A percentile compares a stretch with the other conserved stretches of the same genome.
phyloP scores from a whole-genome alignment of 805 yeast genomes.

The Yamadazyma laniorum region DNA sequence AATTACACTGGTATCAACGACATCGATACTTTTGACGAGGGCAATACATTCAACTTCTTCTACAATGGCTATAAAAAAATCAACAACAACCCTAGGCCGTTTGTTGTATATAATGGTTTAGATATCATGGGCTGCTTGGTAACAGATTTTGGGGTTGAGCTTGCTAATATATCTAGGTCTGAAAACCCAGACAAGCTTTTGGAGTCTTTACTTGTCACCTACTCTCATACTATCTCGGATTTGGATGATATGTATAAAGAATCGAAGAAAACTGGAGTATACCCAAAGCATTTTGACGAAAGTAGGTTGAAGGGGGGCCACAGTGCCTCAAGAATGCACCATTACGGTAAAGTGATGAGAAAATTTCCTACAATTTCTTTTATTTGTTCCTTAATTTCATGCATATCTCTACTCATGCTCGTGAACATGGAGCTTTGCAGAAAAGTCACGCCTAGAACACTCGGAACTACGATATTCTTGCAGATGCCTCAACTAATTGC shows the following conservation, averaged over 20 bases:
- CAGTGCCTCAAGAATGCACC: slow-evolving; percentile 13
- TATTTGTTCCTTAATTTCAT: slow-evolving; percentile 7
- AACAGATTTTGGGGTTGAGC: slow-evolving; percentile 49
- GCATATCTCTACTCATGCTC: slow-evolving; percentile 5
- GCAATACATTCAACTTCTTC: slow-evolving; percentile 43
- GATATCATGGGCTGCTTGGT: slow-evolving; percentile 48
- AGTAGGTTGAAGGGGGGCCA: slow-evolving; percentile 13
- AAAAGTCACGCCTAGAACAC: background rate
- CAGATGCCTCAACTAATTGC: slow-evolving; percentile 8
- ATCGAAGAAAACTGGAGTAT: slow-evolving; percentile 12
- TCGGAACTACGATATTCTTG: slow-evolving; percentile 2
- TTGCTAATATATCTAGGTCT: slow-evolving; percentile 39
- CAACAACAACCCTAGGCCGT: slow-evolving; percentile 15
- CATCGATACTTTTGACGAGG: slow-evolving; percentile 45
- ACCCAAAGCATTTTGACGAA: slow-evolving; percentile 13
- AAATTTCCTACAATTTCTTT: slow-evolving; percentile 12
- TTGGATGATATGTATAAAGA: slow-evolving; percentile 15
- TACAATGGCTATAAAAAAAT: slow-evolving; percentile 50
- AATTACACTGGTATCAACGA: slow-evolving; percentile 18
- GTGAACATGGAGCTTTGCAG: slow-evolving; percentile 5
- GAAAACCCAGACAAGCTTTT: slow-evolving; percentile 40
- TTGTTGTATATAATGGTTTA: slow-evolving; percentile 30
- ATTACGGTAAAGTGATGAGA: slow-evolving; percentile 14
- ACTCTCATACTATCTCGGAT: slow-evolving; percentile 23
- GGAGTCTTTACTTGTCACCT: slow-evolving; percentile 39